A percentile compares a stretch with the other conserved stretches of the same genome.
Evolutionary conservation across 176 grass and related monocot genomes (phyloP).

Genomic region (Eremochloa ophiuroides): DNA sequence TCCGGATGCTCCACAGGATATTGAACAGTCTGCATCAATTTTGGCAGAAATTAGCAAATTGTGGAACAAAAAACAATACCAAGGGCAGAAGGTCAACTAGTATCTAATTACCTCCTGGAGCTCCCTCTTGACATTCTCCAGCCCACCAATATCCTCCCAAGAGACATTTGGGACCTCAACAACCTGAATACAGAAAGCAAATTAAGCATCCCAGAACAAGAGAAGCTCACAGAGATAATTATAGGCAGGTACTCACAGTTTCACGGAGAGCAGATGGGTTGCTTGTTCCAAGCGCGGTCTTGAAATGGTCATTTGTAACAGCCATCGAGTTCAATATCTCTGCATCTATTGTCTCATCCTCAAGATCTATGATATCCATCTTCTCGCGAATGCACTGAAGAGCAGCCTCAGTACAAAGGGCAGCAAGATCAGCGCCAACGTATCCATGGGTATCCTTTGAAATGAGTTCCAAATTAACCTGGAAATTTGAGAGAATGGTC

Average conservation of each 20-base stretch:
- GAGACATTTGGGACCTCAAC: constrained; percentile 65
- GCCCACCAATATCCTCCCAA: constrained; percentile 65
- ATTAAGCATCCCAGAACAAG: neutral
- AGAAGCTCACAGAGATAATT: neutral
- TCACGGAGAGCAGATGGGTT: constrained; percentile 82
- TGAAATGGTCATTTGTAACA: constrained; percentile 93
- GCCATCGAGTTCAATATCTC: constrained; percentile 91
- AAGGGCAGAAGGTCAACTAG: neutral
- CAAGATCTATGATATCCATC: constrained; percentile 88
- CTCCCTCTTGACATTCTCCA: constrained; percentile 60
- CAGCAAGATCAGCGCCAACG: constrained; percentile 80
- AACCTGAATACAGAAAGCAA: constrained; percentile 35
- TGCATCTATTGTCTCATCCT: constrained; percentile 90
- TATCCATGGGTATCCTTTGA: constrained; percentile 80
- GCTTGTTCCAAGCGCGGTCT: constrained; percentile 84
- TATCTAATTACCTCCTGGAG: constrained; percentile 46
- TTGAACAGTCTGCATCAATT: constrained; percentile 59
- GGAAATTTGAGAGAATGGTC: neutral
- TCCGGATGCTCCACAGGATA: constrained; percentile 87
- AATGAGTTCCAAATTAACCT: constrained; percentile 85
- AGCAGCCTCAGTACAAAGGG: constrained; percentile 80
- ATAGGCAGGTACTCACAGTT: constrained; percentile 48
- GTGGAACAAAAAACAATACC: neutral
- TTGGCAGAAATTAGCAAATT: neutral
- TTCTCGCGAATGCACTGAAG: constrained; percentile 91